These are phyloP conservation scores for Backusella sp. DNA, from an alignment of 192 early-diverging fungal species.

Conservation along the genomic window DNA sequence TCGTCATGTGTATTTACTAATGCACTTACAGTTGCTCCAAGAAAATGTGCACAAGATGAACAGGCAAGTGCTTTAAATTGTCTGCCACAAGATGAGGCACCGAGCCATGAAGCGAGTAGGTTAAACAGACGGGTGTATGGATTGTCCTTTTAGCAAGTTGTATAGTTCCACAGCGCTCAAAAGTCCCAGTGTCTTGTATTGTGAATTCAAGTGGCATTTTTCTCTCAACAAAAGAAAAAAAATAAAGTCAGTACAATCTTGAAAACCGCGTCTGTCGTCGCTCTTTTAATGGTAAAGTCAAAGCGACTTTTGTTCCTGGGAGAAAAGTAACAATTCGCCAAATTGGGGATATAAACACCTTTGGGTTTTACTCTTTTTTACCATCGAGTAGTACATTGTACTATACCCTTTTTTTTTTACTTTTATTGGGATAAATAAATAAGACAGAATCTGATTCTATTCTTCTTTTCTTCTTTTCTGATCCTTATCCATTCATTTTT, in stretches of 20 bases:
- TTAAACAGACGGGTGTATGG: conserved; percentile 50
- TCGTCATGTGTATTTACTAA: neutral
- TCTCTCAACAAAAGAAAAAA: neutral
- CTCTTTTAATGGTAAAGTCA: neutral
- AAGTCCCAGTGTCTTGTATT: neutral
- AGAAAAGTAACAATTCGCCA: neutral
- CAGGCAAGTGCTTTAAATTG: conserved; percentile 39
- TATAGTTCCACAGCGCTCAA: conserved; percentile 26
- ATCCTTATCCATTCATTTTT: neutral
- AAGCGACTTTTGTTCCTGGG: neutral
- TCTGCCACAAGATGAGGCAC: conserved; percentile 57
- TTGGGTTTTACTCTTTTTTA: neutral
- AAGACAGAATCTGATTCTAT: neutral
- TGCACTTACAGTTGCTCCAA: conserved; percentile 49
- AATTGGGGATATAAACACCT: neutral
- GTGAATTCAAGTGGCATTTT: conserved; percentile 13
- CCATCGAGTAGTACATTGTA: neutral
- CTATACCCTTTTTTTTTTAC: neutral
- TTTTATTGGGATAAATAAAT: neutral
- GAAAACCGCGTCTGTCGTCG: neutral
- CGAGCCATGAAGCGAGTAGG: conserved; percentile 48
- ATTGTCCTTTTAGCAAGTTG: conserved; percentile 26
- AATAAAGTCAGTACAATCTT: too few species aligned
- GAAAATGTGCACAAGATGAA: conserved; percentile 40
- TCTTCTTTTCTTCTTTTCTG: neutral